Conservation (phyloP, 2,329 filamentous ascomycete genomes). For the Elsinoe batatas region DNA sequence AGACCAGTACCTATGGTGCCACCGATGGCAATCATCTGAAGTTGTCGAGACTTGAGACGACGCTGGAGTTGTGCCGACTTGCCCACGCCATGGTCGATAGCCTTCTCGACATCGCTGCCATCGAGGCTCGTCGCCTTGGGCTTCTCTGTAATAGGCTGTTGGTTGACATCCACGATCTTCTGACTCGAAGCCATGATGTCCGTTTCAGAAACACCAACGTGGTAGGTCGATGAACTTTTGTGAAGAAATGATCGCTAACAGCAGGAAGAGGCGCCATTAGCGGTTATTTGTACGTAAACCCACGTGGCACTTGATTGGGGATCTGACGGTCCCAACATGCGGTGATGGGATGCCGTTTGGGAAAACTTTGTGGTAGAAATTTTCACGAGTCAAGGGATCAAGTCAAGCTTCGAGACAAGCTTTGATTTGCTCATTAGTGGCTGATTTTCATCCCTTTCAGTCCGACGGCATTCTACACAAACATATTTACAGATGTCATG, state of each 20-base stretch:
- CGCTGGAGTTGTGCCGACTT: constrained; percentile 27
- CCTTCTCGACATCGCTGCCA: constrained; percentile 3
- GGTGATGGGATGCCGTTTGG: neutral
- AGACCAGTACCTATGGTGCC: constrained; percentile 28
- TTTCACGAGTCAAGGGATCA: neutral
- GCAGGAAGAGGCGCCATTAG: constrained; percentile 11
- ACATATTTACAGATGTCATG: constrained; percentile 23
- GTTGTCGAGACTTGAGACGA: constrained; percentile 26
- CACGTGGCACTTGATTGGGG: neutral
- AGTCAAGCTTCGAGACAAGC: neutral
- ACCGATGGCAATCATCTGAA: constrained; percentile 32
- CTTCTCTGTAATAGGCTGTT: neutral
- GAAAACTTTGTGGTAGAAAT: neutral
- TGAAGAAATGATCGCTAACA: constrained; percentile 7
- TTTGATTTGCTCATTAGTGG: neutral
- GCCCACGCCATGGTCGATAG: constrained; percentile 15
- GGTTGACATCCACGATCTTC: neutral
- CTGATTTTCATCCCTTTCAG: neutral
- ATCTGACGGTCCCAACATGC: neutral
- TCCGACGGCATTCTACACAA: constrained; percentile 12
- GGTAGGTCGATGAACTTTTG: neutral
- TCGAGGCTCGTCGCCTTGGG: neutral
- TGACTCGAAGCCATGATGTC: neutral
- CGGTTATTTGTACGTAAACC: constrained; percentile 10
- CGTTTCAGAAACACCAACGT: neutral